phyloP scores from a whole-genome alignment of 2,329 filamentous ascomycete genomes.

The Ophiostoma fasciatum region DNA sequence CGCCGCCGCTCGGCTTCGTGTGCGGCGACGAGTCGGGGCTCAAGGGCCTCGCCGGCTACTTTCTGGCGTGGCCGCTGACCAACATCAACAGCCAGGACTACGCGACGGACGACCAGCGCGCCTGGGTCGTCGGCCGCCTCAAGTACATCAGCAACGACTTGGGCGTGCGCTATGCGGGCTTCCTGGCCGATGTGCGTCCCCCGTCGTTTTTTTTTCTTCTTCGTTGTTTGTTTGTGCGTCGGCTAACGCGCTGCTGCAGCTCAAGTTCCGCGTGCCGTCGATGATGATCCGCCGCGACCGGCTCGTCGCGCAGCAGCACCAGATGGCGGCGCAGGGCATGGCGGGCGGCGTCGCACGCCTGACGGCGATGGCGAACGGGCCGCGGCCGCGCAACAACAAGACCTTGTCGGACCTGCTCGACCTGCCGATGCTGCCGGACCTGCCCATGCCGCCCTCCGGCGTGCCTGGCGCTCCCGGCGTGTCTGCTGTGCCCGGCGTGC shows the following conservation, averaged over 20 bases:
- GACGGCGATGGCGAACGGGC: no score
- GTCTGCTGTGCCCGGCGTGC: no score
- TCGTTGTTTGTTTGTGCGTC: background rate
- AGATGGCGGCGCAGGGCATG: slow-evolving; percentile 22
- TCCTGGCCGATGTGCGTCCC: slow-evolving; percentile 34
- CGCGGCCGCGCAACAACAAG: slow-evolving; percentile 9
- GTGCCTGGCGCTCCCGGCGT: no score
- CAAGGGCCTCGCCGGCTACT: slow-evolving; percentile 43
- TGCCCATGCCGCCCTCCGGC: no score
- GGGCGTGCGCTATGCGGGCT: slow-evolving; percentile 42
- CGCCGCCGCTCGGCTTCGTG: slow-evolving; percentile 31
- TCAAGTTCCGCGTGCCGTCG: slow-evolving; percentile 43
- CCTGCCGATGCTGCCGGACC: no score
- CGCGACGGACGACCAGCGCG: slow-evolving; percentile 40
- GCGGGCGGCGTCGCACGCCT: background rate
- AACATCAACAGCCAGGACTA: slow-evolving; percentile 42
- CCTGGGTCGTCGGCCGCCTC: slow-evolving; percentile 39
- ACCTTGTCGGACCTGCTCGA: no score
- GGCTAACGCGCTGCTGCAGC: slow-evolving; percentile 20
- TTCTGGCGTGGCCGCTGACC: slow-evolving; percentile 43
- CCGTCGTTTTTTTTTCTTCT: background rate
- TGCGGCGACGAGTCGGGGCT: slow-evolving; percentile 33
- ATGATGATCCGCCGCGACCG: slow-evolving; percentile 45
- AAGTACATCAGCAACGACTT: slow-evolving; percentile 38
- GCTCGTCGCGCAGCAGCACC: slow-evolving; percentile 30